Conservation (phyloP, 1,139 yeast species). For the Suhomyces taliae region DNA sequence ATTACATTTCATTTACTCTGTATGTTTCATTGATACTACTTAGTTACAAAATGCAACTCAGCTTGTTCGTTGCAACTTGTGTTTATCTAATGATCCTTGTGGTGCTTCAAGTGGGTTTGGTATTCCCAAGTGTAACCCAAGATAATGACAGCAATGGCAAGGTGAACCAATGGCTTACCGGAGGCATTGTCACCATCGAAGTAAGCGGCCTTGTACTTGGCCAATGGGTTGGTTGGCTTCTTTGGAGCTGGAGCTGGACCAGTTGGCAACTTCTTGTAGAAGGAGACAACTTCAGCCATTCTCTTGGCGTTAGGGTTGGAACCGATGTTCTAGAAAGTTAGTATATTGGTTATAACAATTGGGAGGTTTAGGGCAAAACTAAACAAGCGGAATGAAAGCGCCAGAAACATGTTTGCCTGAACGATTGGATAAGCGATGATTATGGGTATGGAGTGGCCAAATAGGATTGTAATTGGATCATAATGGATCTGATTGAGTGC, state of each 20-base stretch:
- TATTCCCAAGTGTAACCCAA: slow-evolving; percentile 93
- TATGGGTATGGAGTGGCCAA: no score
- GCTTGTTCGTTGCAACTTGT: no score
- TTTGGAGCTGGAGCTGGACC: slow-evolving; percentile 78
- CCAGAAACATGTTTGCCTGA: no score
- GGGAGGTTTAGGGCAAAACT: no score
- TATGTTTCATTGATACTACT: not conserved
- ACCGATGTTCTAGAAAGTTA: slow-evolving; percentile 74
- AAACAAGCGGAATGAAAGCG: no score
- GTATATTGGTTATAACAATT: slow-evolving; percentile 20
- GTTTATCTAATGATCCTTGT: slow-evolving; percentile 27
- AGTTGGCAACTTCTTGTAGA: slow-evolving; percentile 95
- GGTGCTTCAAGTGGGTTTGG: slow-evolving; percentile 75
- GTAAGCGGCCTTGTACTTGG: slow-evolving; percentile 76
- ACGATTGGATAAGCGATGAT: no score
- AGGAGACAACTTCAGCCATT: slow-evolving; percentile 91
- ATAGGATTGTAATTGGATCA: no score
- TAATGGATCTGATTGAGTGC: no score
- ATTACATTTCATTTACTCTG: not conserved
- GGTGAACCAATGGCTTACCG: slow-evolving; percentile 80
- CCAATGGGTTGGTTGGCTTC: slow-evolving; percentile 71
- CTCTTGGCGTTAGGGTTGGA: slow-evolving; percentile 96
- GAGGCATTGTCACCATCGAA: slow-evolving; percentile 77
- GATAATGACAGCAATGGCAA: slow-evolving; percentile 66
- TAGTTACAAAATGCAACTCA: not conserved